Evolutionary conservation across 345 rosid genomes (phyloP), one percentile per base, ranked within the genome.

Genomic region (Lagerstroemia speciosa): DNA sequence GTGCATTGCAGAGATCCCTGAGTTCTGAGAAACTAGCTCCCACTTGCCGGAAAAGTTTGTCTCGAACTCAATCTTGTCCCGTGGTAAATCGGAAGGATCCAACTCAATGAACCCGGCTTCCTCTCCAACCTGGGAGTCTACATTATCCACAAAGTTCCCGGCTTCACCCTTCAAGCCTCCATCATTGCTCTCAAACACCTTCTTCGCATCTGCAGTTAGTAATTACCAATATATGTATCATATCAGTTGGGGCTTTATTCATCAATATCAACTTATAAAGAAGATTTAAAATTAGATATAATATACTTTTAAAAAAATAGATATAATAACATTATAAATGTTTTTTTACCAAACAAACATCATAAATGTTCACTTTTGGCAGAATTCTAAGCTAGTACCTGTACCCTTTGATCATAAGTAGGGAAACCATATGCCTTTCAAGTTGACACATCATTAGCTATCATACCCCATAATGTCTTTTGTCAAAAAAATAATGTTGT

Each of bases 1-100:
- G 64, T 94, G 98, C 98, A 91, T 94, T 7, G 86, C 93, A 0
- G 97, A 94, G 30, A 92, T 89, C 3, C 99, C 98, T 0, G 98
- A 81, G 55, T 76, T 89, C 34, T 71, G 5, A 2, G 79, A 66
- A 57, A 83, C 83, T 12, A 91, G 0, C 71, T 86, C 87, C 95
- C 95, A 89, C 10, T 64, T 27, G 7, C 97, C 99, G 43, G 65
- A 67, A 67, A 69, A 83, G 12, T 36, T 60, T 11, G 66, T 72
- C 61, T 38, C 20, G 41, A 65, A 65, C 22, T 38, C 66, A 33
- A 34, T 32, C 50, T 64, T 37, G 45, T 34, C 30, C 67, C n/a
- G 27, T 15, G 15, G 40, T 3, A 34, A 30, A n/a, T 24, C 33
- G 9, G 6, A 8, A 26, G 29, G 31, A 40, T 65, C 67, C 50